These are phyloP conservation scores for Aegilops speltoides DNA, from an alignment of 176 grass and related monocot species.

Conservation along the genomic window DNA sequence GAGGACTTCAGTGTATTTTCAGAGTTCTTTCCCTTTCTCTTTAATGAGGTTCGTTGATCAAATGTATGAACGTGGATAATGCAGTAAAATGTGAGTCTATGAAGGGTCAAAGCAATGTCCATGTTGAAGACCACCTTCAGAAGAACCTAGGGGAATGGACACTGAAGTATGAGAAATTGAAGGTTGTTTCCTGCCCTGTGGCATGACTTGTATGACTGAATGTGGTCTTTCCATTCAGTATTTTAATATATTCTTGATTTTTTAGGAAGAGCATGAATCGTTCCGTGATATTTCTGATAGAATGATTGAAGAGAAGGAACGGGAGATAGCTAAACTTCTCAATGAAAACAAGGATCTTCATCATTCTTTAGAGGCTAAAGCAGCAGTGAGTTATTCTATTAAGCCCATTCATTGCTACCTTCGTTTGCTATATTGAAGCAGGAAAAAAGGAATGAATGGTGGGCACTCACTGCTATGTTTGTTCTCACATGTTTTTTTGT, in stretches of 20 bases:
- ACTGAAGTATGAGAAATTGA: conserved; percentile 78
- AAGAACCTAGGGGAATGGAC: conserved; percentile 79
- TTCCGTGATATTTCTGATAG: conserved; percentile 94
- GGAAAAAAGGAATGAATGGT: conserved; percentile 6
- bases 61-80: conserved; percentile 27
- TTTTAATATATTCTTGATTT: conserved; percentile 27
- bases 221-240: conserved; percentile 18
- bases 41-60: conserved; percentile 1
- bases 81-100: conserved; percentile 77
- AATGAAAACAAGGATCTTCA: conserved; percentile 84
- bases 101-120: conserved; percentile 65
- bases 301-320: conserved; percentile 94
- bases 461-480: neutral
- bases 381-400: conserved; percentile 39
- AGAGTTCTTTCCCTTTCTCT: conserved; percentile 13
- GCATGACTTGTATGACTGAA: conserved; percentile 25
- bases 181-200: conserved; percentile 51
- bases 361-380: conserved; percentile 63
- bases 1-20: conserved; percentile 16
- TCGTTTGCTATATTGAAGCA: neutral
- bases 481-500: neutral
- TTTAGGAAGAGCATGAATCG: conserved; percentile 91
- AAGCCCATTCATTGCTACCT: conserved; percentile 22
- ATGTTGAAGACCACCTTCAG: conserved; percentile 69
- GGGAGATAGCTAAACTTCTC: conserved; percentile 64